Conservation (phyloP, 495 filamentous ascomycete genomes). For the Emericellopsis terricola region DNA sequence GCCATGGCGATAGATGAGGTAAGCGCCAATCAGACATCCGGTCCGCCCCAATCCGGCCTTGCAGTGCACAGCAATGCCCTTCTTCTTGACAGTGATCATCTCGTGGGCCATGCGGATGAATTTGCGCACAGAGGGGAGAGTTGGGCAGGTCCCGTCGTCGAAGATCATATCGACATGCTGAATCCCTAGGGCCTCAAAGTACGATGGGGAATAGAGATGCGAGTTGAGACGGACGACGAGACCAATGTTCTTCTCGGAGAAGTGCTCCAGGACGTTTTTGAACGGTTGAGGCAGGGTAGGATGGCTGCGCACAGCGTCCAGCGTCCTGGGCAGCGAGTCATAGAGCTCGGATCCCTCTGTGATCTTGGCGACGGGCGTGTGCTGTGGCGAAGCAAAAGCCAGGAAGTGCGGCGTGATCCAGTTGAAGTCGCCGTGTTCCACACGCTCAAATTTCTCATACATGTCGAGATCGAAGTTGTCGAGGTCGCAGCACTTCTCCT, state of each 20-base stretch:
- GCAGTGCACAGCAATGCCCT: slow-evolving; percentile 91
- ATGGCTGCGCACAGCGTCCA: slow-evolving; percentile 43
- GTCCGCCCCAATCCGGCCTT: slow-evolving; percentile 96
- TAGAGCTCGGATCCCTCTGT: slow-evolving; percentile 52
- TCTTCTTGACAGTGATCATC: slow-evolving; percentile 73
- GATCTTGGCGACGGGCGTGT: slow-evolving; percentile 52
- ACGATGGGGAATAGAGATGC: slow-evolving; percentile 83
- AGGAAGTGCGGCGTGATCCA: slow-evolving; percentile 93
- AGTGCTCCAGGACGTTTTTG: slow-evolving; percentile 88
- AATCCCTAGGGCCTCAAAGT: slow-evolving; percentile 89
- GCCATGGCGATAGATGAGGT: slow-evolving; percentile 93
- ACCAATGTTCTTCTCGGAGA: slow-evolving; percentile 68
- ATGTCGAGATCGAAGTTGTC: slow-evolving; percentile 88
- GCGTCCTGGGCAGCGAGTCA: slow-evolving; percentile 46
- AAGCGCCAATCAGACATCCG: slow-evolving; percentile 86
- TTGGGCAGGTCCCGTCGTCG: slow-evolving; percentile 91
- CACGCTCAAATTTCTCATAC: slow-evolving; percentile 89
- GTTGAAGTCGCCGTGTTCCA: slow-evolving; percentile 99
- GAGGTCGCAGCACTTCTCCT: slow-evolving; percentile 71
- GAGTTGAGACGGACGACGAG: slow-evolving; percentile 92
- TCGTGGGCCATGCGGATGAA: slow-evolving; percentile 93
- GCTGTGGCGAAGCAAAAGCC: slow-evolving; percentile 89
- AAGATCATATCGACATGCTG: slow-evolving; percentile 98
- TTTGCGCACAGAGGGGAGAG: slow-evolving; percentile 63
- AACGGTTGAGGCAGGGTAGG: slow-evolving; percentile 59